phyloP scores from a whole-genome alignment of 2,329 filamentous ascomycete species.

The Aureobasidium sp. region DNA sequence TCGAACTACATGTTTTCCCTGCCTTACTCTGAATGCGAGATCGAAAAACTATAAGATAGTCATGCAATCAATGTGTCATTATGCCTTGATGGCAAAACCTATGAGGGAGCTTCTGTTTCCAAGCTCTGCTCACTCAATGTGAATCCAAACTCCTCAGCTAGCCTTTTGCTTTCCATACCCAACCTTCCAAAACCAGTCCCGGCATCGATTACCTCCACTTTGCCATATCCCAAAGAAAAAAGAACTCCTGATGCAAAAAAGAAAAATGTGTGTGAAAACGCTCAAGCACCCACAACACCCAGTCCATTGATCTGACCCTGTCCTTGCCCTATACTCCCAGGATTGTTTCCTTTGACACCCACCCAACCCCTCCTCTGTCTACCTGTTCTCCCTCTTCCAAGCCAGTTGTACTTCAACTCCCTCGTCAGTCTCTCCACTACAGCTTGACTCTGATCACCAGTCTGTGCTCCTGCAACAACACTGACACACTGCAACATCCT shows the following conservation, averaged over 20 bases:
- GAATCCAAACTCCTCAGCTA: background rate
- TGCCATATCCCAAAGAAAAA: background rate
- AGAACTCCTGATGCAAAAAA: background rate
- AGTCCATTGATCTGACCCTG: constrained; percentile 15
- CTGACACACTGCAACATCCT: constrained; percentile 95
- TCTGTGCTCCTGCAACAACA: constrained; percentile 71
- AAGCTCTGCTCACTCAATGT: background rate
- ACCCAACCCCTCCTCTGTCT: constrained; percentile 86
- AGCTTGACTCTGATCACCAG: constrained; percentile 62
- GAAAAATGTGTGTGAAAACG: background rate
- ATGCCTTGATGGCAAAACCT: background rate
- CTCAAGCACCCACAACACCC: constrained; percentile 22
- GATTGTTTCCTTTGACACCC: constrained; percentile 44
- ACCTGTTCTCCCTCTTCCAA: constrained; percentile 81
- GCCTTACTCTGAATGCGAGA: no score
- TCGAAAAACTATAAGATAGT: background rate
- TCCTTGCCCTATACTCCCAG: background rate
- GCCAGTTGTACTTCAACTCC: constrained; percentile 92
- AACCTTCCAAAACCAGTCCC: background rate
- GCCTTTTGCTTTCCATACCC: background rate
- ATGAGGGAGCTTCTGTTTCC: background rate
- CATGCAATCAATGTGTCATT: background rate
- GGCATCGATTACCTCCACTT: background rate
- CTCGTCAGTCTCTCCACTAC: constrained; percentile 78
- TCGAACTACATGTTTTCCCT: no score